phyloP scores from a whole-genome alignment of 306 rosid genomes.

The Corylus americana region DNA sequence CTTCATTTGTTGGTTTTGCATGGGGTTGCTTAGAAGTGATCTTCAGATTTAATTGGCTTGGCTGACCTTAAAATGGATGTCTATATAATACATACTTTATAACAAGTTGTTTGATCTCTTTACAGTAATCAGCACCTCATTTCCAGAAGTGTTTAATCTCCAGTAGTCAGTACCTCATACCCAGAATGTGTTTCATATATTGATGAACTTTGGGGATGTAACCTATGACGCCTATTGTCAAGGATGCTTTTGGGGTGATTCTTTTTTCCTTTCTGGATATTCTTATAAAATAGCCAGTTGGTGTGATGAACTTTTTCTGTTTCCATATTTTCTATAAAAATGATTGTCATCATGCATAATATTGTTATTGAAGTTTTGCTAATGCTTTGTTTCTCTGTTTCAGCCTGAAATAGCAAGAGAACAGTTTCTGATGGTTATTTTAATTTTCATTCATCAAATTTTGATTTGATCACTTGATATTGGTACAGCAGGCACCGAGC shows the following conservation, averaged over 20 bases:
- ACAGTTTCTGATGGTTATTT: constrained; percentile 2
- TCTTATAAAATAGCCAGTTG: neutral
- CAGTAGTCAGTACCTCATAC: neutral
- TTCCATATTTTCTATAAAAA: neutral
- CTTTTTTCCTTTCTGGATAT: neutral
- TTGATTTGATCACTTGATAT: neutral
- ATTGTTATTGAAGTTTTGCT: neutral
- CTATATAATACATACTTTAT: neutral
- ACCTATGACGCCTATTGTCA: neutral
- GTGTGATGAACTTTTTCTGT: neutral
- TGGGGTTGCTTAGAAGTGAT: constrained; percentile 16
- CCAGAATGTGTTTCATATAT: neutral
- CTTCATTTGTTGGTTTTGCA: constrained; percentile 9
- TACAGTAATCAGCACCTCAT: neutral
- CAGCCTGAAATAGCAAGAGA: neutral
- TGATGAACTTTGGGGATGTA: neutral
- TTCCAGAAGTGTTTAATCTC: neutral
- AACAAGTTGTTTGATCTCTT: neutral
- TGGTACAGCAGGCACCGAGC: neutral
- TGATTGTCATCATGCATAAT: neutral
- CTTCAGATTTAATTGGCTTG: neutral
- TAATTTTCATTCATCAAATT: neutral
- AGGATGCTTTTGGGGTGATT: neutral
- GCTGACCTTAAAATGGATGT: constrained; percentile 3
- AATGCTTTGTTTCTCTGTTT: constrained; percentile 11